These are phyloP conservation scores for Gnomoniopsis smithogilvyi DNA, from an alignment of 2,329 filamentous ascomycete genomes.

Conservation along the genomic window DNA sequence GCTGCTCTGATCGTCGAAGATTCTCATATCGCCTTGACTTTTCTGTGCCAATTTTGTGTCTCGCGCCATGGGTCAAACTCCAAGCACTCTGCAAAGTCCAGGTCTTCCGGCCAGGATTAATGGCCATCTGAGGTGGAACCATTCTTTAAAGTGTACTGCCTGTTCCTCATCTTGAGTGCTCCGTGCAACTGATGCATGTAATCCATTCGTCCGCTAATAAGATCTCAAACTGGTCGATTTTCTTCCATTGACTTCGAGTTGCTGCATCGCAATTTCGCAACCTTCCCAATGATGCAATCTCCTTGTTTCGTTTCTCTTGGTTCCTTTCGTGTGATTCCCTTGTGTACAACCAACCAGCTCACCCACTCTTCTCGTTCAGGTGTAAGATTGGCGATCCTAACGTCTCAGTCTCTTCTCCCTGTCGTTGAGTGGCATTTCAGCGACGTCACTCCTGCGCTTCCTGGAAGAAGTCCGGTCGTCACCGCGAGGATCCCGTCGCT, in stretches of 20 bases:
- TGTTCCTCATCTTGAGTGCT: neutral
- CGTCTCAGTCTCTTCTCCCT: constrained; percentile 54
- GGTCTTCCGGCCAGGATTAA: neutral
- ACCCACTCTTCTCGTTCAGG: neutral
- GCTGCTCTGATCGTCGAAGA: too few relatives aligned
- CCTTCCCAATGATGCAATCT: neutral
- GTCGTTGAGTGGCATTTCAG: constrained; percentile 38
- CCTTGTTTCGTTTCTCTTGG: neutral
- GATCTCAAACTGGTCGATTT: neutral
- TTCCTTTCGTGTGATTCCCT: neutral
- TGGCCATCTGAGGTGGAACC: neutral
- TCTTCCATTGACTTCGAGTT: neutral
- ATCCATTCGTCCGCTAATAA: neutral
- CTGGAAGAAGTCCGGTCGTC: constrained; percentile 29
- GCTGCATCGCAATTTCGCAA: neutral
- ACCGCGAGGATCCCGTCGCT: constrained; percentile 32
- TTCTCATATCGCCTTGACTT: too few relatives aligned
- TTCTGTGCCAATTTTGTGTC: too few relatives aligned
- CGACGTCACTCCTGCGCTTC: constrained; percentile 46
- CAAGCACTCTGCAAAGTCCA: neutral
- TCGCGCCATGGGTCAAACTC: neutral
- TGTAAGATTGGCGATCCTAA: constrained; percentile 26
- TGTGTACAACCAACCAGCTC: neutral
- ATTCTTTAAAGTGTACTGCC: neutral
- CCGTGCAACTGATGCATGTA: neutral